Evolutionary conservation across 208 protist genomes (phyloP), one percentile per base, ranked within the genome.

Genomic region (Wallacemonas rigidus): DNA sequence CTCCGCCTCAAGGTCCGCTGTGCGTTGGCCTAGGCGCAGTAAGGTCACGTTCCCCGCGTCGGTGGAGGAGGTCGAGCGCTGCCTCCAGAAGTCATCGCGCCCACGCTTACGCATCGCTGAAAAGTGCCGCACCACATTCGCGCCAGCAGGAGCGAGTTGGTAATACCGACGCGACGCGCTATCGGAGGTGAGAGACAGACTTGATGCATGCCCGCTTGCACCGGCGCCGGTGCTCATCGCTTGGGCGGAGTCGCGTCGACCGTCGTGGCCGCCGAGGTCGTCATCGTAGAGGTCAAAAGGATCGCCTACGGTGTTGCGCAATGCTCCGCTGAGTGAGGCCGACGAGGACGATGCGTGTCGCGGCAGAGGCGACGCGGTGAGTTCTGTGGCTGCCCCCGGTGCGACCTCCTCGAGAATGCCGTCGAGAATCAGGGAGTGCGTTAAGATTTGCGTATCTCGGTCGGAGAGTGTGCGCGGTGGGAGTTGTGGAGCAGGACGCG

Each of bases 121-220:
- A 56, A 94, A 94, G 75, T 92, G 86, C 3, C 89, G 84, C 80
- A 94, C 79, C 35, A 92, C 87, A 71, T 81, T 91, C 48, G 76
- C 65, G 11, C 85, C 89, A 35, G 60, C 60, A 14, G 54, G 65
- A 4, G 86, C 81, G 8, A 91, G 38, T 35, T 85, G 83, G 58
- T 92, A 91, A 62, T 86, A 74, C 35, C 79, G 74, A 1, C 72
- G 72, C n/a, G 39, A 60, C 41, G n/a, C 2, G 0, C 4, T 35
- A 41, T 65, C 60, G 8, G 15, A 44, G 43, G 41, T 65, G 41
- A 51, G 36, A 7, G 56, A 14, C 36, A 62, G 56, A 26, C 26
- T 26, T 26, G 26, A 26, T 26, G 26, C 26, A 26, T 26, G 26
- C 26, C 26, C 26, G 26, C 26, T 26, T 0, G 26, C 26, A 26